Evolutionary conservation across 257 asterid genomes (phyloP).

Genomic region (Capsicum rhomboideum): DNA sequence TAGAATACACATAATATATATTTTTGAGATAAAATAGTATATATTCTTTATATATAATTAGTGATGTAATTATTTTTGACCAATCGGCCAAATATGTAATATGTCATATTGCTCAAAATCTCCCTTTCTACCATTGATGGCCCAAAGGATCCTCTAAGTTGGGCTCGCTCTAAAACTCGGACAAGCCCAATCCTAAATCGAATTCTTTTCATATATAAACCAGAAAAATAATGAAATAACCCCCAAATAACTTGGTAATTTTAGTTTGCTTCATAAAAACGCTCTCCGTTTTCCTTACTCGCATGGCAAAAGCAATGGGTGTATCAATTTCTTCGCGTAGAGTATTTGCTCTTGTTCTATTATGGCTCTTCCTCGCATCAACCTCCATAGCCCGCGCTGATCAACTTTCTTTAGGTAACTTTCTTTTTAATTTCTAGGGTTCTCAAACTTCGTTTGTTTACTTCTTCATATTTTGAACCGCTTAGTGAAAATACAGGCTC

Average conservation of each 20-base stretch:
- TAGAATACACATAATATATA: too few species aligned
- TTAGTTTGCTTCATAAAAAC: neutral
- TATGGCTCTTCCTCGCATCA: slow-evolving; percentile 22
- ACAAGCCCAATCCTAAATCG: neutral
- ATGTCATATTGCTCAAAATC: too few species aligned
- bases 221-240: neutral
- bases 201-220: neutral
- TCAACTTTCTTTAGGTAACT: slow-evolving; percentile 47
- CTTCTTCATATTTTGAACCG: too few species aligned
- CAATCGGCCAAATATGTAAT: too few species aligned
- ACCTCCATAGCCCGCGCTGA: slow-evolving; percentile 18
- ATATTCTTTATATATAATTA: too few species aligned
- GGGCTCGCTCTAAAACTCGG: too few species aligned
- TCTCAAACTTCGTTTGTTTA: neutral
- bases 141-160: too few species aligned
- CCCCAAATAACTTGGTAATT: neutral
- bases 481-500: too few species aligned
- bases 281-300: neutral
- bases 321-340: slow-evolving; percentile 9
- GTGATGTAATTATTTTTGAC: too few species aligned
- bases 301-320: slow-evolving; percentile 24
- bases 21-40: too few species aligned
- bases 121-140: too few species aligned
- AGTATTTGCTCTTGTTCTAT: slow-evolving; percentile 12
- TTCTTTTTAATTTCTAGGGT: slow-evolving; percentile 14